A percentile compares a stretch with the other conserved stretches of the same genome.
Evolutionary conservation across 2,329 filamentous ascomycete genomes (phyloP).

Genomic region (Macroventuria anomochaeta): DNA sequence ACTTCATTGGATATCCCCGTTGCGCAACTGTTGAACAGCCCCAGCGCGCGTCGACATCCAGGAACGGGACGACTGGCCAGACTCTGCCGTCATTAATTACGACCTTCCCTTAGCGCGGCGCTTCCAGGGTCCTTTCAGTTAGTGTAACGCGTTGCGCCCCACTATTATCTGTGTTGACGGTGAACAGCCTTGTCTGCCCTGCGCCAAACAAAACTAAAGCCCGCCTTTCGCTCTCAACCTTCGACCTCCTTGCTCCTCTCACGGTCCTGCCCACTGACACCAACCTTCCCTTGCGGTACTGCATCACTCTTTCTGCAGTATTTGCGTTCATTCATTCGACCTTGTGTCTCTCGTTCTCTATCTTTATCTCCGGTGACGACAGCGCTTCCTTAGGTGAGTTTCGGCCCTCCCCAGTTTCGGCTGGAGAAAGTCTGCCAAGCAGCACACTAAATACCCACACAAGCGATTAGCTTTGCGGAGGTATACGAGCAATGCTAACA

Average conservation of each 20-base stretch:
- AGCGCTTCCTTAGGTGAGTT: conserved; percentile 38
- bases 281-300: conserved; percentile 49
- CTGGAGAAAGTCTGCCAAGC: conserved; percentile 29
- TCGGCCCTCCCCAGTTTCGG: conserved; percentile 14
- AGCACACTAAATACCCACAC: conserved; percentile 24
- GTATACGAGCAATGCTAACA: conserved; percentile 31
- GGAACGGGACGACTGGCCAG: conserved; percentile 17
- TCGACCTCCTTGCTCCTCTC: conserved; percentile 43
- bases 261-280: conserved; percentile 36
- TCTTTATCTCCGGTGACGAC: conserved; percentile 20
- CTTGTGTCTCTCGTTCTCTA: conserved; percentile 32
- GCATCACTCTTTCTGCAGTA: conserved; percentile 71
- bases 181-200: conserved; percentile 25
- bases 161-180: conserved; percentile 23
- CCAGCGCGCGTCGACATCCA: conserved; percentile 14
- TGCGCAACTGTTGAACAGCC: conserved; percentile 9
- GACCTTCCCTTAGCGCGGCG: conserved; percentile 11
- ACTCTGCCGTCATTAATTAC: conserved; percentile 21
- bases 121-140: conserved; percentile 10
- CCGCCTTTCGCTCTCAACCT: conserved; percentile 19
- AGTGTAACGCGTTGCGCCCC: conserved; percentile 14
- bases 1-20: conserved; percentile 10
- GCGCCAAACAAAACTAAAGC: conserved; percentile 30
- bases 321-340: conserved; percentile 53
- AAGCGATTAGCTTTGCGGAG: conserved; percentile 17